Evolutionary conservation across 1,284 basidiomycete species (phyloP).

Genomic region (Apiotrichum brassicae): DNA sequence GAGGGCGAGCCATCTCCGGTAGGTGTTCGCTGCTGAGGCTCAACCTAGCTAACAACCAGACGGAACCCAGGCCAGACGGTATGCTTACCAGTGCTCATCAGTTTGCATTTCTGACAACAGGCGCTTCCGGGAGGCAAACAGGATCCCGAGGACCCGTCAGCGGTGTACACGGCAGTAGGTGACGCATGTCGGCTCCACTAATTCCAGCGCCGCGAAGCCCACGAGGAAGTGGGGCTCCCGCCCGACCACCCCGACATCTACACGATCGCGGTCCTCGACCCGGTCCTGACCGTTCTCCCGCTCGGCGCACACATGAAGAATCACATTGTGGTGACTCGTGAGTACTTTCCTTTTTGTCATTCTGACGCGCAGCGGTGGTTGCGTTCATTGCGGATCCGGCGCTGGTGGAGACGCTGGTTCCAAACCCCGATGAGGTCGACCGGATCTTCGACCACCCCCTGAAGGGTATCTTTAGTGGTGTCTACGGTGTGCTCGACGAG

Average conservation of each 20-base stretch:
- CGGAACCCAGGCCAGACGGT: constrained; percentile 16
- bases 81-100: background rate
- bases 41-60: constrained; percentile 1
- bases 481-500: constrained; percentile 41
- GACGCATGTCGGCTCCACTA: no score
- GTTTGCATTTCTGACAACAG: constrained; percentile 21
- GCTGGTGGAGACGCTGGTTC: constrained; percentile 54
- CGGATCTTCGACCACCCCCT: constrained; percentile 72
- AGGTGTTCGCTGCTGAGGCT: constrained; percentile 7
- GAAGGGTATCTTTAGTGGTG: constrained; percentile 57
- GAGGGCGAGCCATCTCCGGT: constrained; percentile 64
- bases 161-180: constrained; percentile 66
- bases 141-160: constrained; percentile 60
- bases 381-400: constrained; percentile 58
- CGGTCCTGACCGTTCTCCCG: constrained; percentile 70
- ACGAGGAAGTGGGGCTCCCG: constrained; percentile 71
- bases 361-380: constrained; percentile 60
- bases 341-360: constrained; percentile 3
- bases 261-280: constrained; percentile 60
- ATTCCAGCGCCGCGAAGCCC: constrained; percentile 75
- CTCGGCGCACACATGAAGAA: constrained; percentile 39
- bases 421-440: constrained; percentile 64
- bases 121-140: constrained; percentile 77
- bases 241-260: constrained; percentile 55
- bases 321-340: constrained; percentile 46